A percentile compares a stretch with the other conserved stretches of the same genome.
Conservation (phyloP, 129 eudicot genomes). For the Heracleum sosnowskyi region DNA sequence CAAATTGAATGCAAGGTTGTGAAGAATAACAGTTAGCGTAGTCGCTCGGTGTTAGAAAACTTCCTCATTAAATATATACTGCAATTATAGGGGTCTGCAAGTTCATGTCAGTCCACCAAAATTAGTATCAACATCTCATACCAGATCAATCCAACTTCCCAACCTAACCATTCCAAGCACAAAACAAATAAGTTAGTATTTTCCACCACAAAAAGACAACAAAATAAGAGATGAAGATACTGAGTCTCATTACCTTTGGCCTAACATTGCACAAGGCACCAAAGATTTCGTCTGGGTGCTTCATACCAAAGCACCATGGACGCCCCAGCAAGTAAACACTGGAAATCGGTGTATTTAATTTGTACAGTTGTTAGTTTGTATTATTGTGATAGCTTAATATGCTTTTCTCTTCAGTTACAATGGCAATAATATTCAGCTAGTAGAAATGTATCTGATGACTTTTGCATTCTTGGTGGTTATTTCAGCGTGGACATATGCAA, state of each 20-base stretch:
- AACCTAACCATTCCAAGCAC: not conserved
- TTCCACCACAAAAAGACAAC: not conserved
- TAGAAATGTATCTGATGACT: not conserved
- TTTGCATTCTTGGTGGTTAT: conserved; percentile 17
- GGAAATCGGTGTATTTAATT: too few species aligned
- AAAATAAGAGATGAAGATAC: not conserved
- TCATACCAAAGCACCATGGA: not conserved
- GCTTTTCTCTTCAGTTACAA: not conserved
- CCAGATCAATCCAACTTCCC: not conserved
- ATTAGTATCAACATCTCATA: too few species aligned
- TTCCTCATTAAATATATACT: too few species aligned
- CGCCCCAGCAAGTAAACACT: not conserved
- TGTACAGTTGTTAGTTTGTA: not conserved
- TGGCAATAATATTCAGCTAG: not conserved
- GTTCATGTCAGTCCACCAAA: not conserved
- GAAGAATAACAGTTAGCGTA: not conserved
- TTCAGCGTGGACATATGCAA: conserved; percentile 69
- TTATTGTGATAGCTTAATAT: not conserved
- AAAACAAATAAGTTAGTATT: too few species aligned
- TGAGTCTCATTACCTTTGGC: not conserved
- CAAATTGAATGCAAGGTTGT: not conserved
- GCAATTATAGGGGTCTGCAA: not conserved
- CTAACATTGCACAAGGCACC: not conserved
- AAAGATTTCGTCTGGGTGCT: not conserved
- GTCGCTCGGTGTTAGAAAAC: not conserved